Conservation (phyloP, 2,329 filamentous ascomycete genomes). For the Didymella pomorum region DNA sequence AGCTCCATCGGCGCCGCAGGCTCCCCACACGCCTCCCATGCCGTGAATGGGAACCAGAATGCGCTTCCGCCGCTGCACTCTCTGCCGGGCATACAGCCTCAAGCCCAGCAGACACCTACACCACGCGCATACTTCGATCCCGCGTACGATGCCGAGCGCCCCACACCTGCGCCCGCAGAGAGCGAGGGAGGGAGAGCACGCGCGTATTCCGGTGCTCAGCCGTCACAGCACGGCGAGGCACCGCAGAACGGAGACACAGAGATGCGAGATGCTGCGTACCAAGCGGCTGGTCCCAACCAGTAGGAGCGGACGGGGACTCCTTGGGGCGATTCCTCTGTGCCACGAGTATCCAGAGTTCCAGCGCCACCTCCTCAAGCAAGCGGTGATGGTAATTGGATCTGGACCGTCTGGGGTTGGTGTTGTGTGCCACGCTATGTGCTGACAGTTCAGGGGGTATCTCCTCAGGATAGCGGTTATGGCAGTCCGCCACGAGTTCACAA, state of each 20-base stretch:
- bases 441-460: neutral
- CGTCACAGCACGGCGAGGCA: constrained; percentile 30
- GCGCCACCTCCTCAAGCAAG: too few relatives aligned
- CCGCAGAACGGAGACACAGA: constrained; percentile 52
- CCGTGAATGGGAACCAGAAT: constrained; percentile 43
- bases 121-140: constrained; percentile 44
- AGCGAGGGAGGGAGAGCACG: constrained; percentile 36
- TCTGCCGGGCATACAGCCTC: constrained; percentile 38
- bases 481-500: neutral
- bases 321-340: too few relatives aligned
- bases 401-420: too few relatives aligned
- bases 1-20: constrained; percentile 34
- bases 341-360: too few relatives aligned
- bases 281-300: constrained; percentile 44
- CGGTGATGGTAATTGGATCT: too few relatives aligned
- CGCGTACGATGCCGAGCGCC: constrained; percentile 43
- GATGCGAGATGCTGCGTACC: constrained; percentile 53
- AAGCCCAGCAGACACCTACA: constrained; percentile 27
- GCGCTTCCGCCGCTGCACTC: constrained; percentile 37
- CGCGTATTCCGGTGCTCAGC: constrained; percentile 42
- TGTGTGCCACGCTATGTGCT: too few relatives aligned
- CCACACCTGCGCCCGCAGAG: constrained; percentile 30
- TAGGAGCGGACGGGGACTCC: constrained; percentile 24
- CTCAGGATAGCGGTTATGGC: too few relatives aligned
- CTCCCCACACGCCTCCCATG: constrained; percentile 34